These are phyloP conservation scores for Lepidium campestre DNA, from an alignment of 441 rosid genomes.

Conservation along the genomic window DNA sequence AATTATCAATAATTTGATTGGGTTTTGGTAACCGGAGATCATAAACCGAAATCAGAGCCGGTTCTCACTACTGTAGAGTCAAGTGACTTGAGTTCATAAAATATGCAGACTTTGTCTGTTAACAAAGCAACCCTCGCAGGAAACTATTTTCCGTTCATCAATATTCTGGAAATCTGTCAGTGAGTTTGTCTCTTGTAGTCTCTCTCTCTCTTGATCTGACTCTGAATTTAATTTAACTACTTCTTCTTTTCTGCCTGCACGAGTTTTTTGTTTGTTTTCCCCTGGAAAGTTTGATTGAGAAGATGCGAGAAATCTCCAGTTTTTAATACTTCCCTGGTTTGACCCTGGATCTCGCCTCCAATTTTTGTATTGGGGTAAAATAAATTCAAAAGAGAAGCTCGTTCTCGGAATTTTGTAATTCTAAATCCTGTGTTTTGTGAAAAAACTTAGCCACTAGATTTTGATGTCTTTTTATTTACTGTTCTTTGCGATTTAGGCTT, in stretches of 20 bases:
- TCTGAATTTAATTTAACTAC: conserved; percentile 17
- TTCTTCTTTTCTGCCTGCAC: conserved; percentile 15
- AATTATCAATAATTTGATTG: not conserved
- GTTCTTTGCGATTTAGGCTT: conserved; percentile 4
- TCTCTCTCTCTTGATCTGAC: conserved; percentile 25
- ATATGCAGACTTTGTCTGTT: conserved; percentile 20
- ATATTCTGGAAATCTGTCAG: conserved; percentile 29
- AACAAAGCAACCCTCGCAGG: conserved; percentile 17
- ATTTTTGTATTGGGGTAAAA: not conserved
- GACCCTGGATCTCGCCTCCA: conserved; percentile 25
- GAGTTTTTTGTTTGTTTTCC: conserved; percentile 23
- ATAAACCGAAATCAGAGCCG: conserved; percentile 19
- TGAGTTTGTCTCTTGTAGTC: conserved; percentile 15
- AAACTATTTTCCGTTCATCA: not conserved
- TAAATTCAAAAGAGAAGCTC: not conserved
- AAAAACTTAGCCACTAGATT: not conserved
- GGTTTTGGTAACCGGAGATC: not conserved
- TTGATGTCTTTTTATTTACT: not conserved
- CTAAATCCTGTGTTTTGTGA: not conserved
- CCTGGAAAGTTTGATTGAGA: conserved; percentile 22
- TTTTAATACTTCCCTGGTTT: conserved; percentile 10
- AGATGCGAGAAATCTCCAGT: conserved; percentile 20
- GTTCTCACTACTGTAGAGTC: conserved; percentile 2
- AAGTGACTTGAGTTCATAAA: not conserved
- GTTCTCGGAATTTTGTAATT: not conserved